Evolutionary conservation across 202 grass and related monocot genomes (phyloP).

Genomic region (Dendrocalamus latiflorus): DNA sequence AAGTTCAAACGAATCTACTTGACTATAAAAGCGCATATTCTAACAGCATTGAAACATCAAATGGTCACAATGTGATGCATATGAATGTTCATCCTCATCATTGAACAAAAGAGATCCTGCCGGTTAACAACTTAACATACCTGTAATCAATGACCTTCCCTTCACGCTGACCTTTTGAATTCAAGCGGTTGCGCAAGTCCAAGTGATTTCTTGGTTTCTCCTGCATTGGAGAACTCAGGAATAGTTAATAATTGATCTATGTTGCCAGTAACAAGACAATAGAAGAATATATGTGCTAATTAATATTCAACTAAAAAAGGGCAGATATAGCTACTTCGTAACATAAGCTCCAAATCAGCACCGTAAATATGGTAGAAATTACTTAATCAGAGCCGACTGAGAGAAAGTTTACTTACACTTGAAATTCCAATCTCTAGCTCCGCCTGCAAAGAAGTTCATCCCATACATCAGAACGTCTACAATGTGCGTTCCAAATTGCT

Average conservation of each 20-base stretch:
- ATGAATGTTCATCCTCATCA: neutral
- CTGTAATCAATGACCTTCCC: conserved; percentile 99
- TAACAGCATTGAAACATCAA: neutral
- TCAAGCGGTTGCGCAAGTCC: no score
- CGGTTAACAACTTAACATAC: conserved; percentile 34
- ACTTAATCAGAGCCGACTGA: no score
- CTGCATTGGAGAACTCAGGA: no score
- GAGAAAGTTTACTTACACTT: no score
- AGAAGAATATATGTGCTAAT: no score
- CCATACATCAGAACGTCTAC: conserved; percentile 8
- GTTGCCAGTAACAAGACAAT: no score
- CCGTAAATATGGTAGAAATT: no score
- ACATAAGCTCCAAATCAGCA: no score
- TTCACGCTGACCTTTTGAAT: conserved; percentile 85
- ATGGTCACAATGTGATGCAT: neutral
- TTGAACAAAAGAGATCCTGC: neutral
- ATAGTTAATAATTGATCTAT: no score
- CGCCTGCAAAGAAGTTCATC: conserved; percentile 56
- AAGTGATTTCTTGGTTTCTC: no score
- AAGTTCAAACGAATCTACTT: neutral
- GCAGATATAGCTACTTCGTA: no score
- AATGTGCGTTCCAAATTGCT: neutral
- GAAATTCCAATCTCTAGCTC: conserved; percentile 85
- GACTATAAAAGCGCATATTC: neutral
- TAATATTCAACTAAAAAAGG: no score